phyloP scores from a whole-genome alignment of 805 yeast genomes.

The Clavispora fructus region DNA sequence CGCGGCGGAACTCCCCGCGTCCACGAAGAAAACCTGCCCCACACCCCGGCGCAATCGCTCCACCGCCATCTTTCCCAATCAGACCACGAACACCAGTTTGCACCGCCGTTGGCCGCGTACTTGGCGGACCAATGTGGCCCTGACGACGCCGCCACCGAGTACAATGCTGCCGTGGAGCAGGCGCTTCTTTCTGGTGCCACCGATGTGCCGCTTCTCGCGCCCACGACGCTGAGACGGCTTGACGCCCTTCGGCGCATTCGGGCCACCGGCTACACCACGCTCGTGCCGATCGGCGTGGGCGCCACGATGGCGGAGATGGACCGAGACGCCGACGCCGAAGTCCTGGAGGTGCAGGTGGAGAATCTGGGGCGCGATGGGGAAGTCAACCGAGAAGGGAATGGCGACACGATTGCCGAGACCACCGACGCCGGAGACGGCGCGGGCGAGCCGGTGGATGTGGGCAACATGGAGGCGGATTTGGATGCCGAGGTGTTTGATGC shows the following conservation, averaged over 20 bases:
- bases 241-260: slow-evolving; percentile 23
- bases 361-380: slow-evolving; percentile 4
- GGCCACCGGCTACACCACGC: slow-evolving; percentile 28
- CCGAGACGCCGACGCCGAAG: slow-evolving; percentile 7
- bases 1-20: neutral
- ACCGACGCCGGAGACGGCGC: too few relatives aligned
- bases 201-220: slow-evolving; percentile 14
- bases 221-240: slow-evolving; percentile 17
- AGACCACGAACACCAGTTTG: slow-evolving; percentile 16
- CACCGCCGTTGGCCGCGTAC: slow-evolving; percentile 54
- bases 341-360: slow-evolving; percentile 9
- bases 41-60: neutral
- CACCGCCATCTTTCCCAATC: neutral
- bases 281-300: slow-evolving; percentile 36
- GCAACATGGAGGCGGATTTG: slow-evolving; percentile 11
- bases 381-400: too few relatives aligned
- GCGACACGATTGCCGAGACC: too few relatives aligned
- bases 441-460: neutral
- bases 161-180: slow-evolving; percentile 16
- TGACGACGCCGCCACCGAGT: slow-evolving; percentile 15
- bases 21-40: neutral
- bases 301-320: slow-evolving; percentile 38
- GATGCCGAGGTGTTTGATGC: slow-evolving; percentile 19
- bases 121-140: slow-evolving; percentile 38
- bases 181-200: slow-evolving; percentile 8